Conservation (phyloP, 1,284 basidiomycete species). For the Austropuccinia psidii region DNA sequence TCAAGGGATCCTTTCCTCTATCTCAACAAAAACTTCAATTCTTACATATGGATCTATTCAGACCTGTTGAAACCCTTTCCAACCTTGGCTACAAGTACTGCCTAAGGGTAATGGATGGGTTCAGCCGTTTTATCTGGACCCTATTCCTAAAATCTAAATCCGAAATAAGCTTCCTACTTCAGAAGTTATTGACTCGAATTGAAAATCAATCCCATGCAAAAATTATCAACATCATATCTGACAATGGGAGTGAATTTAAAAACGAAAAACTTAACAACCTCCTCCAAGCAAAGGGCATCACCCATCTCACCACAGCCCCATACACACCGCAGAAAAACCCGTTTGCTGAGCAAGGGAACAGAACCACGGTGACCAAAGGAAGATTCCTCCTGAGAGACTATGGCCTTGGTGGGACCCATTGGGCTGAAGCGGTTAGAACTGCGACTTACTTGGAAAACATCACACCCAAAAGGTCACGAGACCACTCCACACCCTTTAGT, state of each 20-base stretch:
- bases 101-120: not conserved
- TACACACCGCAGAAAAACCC: no score
- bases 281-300: no score
- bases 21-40: not conserved
- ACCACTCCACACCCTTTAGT: not conserved
- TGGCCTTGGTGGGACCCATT: conserved; percentile 44
- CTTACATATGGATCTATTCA: not conserved
- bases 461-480: not conserved
- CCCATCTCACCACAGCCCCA: no score
- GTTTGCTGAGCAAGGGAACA: conserved; percentile 43
- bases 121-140: conserved; percentile 11
- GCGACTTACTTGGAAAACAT: not conserved
- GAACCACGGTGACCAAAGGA: conserved; percentile 43
- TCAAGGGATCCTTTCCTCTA: not conserved
- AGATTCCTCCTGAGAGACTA: conserved; percentile 43
- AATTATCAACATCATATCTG: not conserved
- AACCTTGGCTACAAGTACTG: not conserved
- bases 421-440: no score
- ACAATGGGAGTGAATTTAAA: not conserved
- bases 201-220: not conserved
- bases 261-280: not conserved
- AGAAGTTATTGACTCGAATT: not conserved
- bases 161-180: not conserved
- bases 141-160: not conserved
- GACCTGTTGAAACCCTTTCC: not conserved